Evolutionary conservation across 495 filamentous ascomycete genomes (phyloP).

Genomic region (Halenospora varia): DNA sequence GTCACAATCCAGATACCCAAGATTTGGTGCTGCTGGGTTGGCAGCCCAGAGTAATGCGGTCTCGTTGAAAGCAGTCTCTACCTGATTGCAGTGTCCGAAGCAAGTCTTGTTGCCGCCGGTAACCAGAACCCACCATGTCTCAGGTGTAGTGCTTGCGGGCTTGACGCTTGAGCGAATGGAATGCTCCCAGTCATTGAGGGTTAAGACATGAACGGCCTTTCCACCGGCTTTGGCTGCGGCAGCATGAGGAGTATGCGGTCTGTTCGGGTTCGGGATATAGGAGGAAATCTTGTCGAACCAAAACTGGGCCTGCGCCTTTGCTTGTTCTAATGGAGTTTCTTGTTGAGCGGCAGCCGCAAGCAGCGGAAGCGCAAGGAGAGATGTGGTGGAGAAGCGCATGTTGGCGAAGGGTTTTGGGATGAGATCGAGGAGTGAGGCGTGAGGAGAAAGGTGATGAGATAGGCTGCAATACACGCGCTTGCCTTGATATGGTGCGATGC

Average conservation of each 20-base stretch:
- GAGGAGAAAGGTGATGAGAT: background rate
- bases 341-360: constrained; percentile 71
- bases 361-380: constrained; percentile 63
- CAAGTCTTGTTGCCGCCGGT: constrained; percentile 88
- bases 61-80: constrained; percentile 52
- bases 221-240: constrained; percentile 47
- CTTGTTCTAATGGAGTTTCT: constrained; percentile 49
- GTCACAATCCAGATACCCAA: constrained; percentile 78
- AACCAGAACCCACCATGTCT: constrained; percentile 79
- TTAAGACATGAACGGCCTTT: constrained; percentile 55
- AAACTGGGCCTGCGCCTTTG: constrained; percentile 49
- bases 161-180: constrained; percentile 59
- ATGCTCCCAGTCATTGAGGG: constrained; percentile 66
- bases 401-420: constrained; percentile 20
- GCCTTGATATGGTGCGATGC: background rate
- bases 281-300: constrained; percentile 59
- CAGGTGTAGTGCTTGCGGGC: constrained; percentile 47
- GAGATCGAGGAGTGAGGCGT: background rate
- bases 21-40: constrained; percentile 61
- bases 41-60: constrained; percentile 63
- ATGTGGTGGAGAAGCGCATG: constrained; percentile 66
- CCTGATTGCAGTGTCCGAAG: constrained; percentile 51
- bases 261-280: constrained; percentile 50
- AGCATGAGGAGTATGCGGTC: constrained; percentile 31
- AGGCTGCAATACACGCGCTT: background rate